A percentile compares a stretch with the other conserved stretches of the same genome.
Evolutionary conservation across 2,329 filamentous ascomycete genomes (phyloP).

Genomic region (Phaeoacremonium minimum): DNA sequence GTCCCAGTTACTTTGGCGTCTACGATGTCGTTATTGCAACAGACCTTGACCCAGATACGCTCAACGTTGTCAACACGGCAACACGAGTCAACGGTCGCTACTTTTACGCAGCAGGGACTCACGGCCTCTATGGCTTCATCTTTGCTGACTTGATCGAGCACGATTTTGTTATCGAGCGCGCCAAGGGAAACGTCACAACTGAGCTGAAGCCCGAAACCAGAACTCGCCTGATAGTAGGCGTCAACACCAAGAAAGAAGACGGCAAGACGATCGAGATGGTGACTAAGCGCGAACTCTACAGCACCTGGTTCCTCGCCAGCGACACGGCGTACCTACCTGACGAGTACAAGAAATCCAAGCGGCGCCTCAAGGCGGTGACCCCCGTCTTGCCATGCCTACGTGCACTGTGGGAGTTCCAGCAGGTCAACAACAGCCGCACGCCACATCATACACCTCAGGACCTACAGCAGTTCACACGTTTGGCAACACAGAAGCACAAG

Average conservation of each 20-base stretch:
- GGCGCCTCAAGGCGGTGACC: slow-evolving; percentile 72
- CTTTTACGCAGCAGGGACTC: slow-evolving; percentile 84
- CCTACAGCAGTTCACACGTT: slow-evolving; percentile 69
- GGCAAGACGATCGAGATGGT: slow-evolving; percentile 77
- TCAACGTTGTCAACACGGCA: slow-evolving; percentile 79
- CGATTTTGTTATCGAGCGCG: slow-evolving; percentile 82
- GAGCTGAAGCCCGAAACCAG: slow-evolving; percentile 62
- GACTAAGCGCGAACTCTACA: slow-evolving; percentile 87
- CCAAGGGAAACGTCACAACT: slow-evolving; percentile 70
- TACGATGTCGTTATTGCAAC: slow-evolving; percentile 90
- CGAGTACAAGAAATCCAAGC: slow-evolving; percentile 64
- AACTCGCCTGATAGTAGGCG: slow-evolving; percentile 70
- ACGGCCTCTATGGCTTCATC: slow-evolving; percentile 91
- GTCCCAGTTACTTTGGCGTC: slow-evolving; percentile 67
- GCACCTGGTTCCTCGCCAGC: slow-evolving; percentile 78
- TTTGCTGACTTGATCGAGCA: slow-evolving; percentile 92
- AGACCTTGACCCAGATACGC: slow-evolving; percentile 71
- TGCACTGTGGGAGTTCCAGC: slow-evolving; percentile 84
- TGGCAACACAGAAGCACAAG: slow-evolving; percentile 74
- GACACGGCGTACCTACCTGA: slow-evolving; percentile 68
- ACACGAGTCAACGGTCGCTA: slow-evolving; percentile 73
- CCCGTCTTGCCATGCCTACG: slow-evolving; percentile 81
- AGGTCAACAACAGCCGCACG: slow-evolving; percentile 46
- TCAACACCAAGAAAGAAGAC: slow-evolving; percentile 66
- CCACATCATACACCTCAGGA: slow-evolving; percentile 58